phyloP scores from a whole-genome alignment of 2,329 filamentous ascomycete species.

The Diplodia seriata region DNA sequence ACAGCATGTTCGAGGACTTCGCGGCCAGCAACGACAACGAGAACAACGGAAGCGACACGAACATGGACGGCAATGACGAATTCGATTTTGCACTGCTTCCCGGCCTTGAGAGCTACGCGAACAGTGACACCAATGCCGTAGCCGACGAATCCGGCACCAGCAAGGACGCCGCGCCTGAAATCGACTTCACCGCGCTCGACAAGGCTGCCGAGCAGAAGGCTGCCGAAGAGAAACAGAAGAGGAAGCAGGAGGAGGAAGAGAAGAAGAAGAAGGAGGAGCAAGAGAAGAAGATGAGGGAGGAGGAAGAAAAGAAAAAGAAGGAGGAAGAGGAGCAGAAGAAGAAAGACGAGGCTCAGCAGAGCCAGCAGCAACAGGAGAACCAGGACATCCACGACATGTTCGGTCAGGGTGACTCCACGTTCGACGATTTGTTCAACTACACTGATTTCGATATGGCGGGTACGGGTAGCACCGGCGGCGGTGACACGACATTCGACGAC shows the following conservation, averaged over 20 bases:
- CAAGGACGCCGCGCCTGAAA: slow-evolving; percentile 13
- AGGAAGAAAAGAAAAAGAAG: slow-evolving; percentile 25
- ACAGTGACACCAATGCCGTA: slow-evolving; percentile 43
- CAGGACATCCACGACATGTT: slow-evolving; percentile 33
- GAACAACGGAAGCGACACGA: slow-evolving; percentile 3
- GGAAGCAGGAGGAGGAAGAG: slow-evolving; percentile 9
- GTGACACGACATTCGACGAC: slow-evolving; percentile 31
- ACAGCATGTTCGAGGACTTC: slow-evolving; percentile 37
- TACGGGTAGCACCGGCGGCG: slow-evolving; percentile 34
- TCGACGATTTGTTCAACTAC: slow-evolving; percentile 48
- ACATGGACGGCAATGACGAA: slow-evolving; percentile 34
- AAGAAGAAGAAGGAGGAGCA: slow-evolving; percentile 14
- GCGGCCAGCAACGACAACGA: slow-evolving; percentile 21
- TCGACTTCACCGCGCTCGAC: slow-evolving; percentile 28
- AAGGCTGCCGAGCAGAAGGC: neutral
- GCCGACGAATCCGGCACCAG: neutral
- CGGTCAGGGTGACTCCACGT: slow-evolving; percentile 35
- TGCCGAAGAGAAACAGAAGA: slow-evolving; percentile 12
- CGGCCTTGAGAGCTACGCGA: slow-evolving; percentile 52
- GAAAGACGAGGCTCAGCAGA: slow-evolving; percentile 23
- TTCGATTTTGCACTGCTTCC: slow-evolving; percentile 48
- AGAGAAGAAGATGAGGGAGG: slow-evolving; percentile 1
- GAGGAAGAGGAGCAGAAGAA: slow-evolving; percentile 4
- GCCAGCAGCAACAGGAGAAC: slow-evolving; percentile 23
- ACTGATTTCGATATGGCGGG: slow-evolving; percentile 33